Conservation (phyloP, 495 filamentous ascomycete genomes). For the Daldinia bambusicola region DNA sequence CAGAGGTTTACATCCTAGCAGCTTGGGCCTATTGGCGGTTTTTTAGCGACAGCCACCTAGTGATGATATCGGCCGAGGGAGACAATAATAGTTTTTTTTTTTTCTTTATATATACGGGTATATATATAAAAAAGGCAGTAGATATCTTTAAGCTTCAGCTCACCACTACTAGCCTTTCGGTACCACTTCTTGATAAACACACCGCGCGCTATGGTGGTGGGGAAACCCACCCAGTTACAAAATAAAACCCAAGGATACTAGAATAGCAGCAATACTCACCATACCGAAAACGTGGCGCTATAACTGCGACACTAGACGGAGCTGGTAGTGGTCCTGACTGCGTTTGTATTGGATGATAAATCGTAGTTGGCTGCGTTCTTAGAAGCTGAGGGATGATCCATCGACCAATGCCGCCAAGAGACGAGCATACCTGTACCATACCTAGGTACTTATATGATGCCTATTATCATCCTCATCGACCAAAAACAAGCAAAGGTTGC, state of each 20-base stretch:
- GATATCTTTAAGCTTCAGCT: background rate
- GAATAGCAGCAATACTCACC: background rate
- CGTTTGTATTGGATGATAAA: background rate
- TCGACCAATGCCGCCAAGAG: background rate
- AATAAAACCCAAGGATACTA: background rate
- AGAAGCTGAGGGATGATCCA: background rate
- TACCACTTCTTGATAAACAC: no score
- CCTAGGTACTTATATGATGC: background rate
- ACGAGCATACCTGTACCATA: background rate
- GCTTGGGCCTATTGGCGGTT: background rate
- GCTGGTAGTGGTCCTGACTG: background rate
- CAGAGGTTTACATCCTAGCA: conserved; percentile 1
- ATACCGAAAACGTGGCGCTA: background rate
- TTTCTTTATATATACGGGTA: no score
- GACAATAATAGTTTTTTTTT: no score
- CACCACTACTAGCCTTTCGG: background rate
- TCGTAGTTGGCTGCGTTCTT: background rate
- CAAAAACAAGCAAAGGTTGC: background rate
- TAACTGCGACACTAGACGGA: background rate
- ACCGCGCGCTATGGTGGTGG: background rate
- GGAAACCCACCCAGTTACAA: background rate
- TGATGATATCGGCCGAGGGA: no score
- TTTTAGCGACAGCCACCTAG: background rate
- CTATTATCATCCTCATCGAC: background rate
- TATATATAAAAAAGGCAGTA: no score